Evolutionary conservation across 1,139 yeast genomes (phyloP).

Genomic region (Suhomyces bolitotheri): DNA sequence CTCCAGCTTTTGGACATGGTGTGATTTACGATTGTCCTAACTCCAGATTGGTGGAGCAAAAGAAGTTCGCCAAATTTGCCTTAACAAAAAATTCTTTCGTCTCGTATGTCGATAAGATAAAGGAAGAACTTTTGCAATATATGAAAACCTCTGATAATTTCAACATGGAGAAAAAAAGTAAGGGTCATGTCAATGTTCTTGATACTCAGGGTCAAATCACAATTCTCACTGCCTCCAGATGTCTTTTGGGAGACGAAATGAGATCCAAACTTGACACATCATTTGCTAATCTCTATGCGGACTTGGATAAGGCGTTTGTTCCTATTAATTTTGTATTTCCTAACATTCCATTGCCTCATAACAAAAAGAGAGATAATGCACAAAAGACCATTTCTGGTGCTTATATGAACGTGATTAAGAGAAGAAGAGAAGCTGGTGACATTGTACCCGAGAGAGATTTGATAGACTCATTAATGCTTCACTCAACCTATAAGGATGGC

Average conservation of each 20-base stretch:
- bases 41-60: conserved; percentile 91
- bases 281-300: conserved; percentile 82
- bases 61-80: conserved; percentile 91
- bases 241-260: conserved; percentile 87
- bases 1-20: conserved; percentile 97
- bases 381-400: conserved; percentile 77
- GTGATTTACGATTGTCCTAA: conserved; percentile 97
- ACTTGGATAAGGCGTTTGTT: conserved; percentile 93
- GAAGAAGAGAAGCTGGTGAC: conserved; percentile 72
- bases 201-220: conserved; percentile 90
- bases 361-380: conserved; percentile 81
- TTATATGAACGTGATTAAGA: conserved; percentile 71
- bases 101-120: conserved; percentile 82
- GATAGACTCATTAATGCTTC: conserved; percentile 80
- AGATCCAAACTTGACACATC: conserved; percentile 77
- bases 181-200: conserved; percentile 71
- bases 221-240: conserved; percentile 90
- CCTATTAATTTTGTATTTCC: conserved; percentile 96
- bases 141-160: conserved; percentile 48
- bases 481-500: conserved; percentile 89
- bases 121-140: conserved; percentile 69
- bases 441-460: conserved; percentile 77
- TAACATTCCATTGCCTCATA: conserved; percentile 82
- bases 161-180: conserved; percentile 29
- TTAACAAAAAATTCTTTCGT: conserved; percentile 82